Evolutionary conservation across 2,329 filamentous ascomycete species (phyloP).

Genomic region (Parastagonospora avenae): DNA sequence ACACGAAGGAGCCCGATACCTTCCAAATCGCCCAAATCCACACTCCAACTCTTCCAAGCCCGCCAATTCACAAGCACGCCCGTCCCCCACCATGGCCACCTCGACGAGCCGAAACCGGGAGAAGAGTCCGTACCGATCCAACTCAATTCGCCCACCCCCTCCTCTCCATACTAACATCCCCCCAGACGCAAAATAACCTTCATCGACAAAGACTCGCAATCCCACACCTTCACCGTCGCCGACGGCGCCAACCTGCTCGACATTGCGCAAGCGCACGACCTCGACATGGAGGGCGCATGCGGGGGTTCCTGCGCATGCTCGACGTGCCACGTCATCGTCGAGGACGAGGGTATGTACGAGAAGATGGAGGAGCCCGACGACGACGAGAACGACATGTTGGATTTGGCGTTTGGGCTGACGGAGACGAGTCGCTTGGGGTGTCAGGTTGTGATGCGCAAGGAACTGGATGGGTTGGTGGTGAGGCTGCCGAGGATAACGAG

Average conservation of each 20-base stretch:
- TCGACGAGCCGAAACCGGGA: constrained; percentile 82
- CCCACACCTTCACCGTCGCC: constrained; percentile 77
- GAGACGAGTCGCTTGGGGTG: constrained; percentile 86
- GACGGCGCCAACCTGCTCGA: constrained; percentile 93
- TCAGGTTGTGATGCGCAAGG: constrained; percentile 89
- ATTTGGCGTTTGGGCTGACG: constrained; percentile 86
- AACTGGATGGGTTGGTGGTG: constrained; percentile 84
- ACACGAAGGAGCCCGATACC: background rate
- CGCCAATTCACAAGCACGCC: constrained; percentile 70
- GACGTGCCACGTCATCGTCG: constrained; percentile 88
- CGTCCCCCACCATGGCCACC: constrained; percentile 71
- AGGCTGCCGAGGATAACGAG: constrained; percentile 90
- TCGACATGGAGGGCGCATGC: constrained; percentile 98
- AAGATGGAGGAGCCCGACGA: constrained; percentile 64
- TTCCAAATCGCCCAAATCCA: background rate
- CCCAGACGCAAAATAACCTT: constrained; percentile 84
- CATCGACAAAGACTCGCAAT: constrained; percentile 83
- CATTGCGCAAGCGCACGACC: constrained; percentile 89
- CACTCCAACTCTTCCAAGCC: constrained; percentile 3
- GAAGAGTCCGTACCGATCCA: constrained; percentile 72
- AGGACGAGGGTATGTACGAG: constrained; percentile 74
- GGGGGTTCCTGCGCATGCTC: constrained; percentile 93
- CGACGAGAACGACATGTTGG: constrained; percentile 61
- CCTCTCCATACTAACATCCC: constrained; percentile 4
- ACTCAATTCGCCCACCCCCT: background rate